Evolutionary conservation across 768 basidiomycete genomes (phyloP).

Genomic region (Imleria badia): DNA sequence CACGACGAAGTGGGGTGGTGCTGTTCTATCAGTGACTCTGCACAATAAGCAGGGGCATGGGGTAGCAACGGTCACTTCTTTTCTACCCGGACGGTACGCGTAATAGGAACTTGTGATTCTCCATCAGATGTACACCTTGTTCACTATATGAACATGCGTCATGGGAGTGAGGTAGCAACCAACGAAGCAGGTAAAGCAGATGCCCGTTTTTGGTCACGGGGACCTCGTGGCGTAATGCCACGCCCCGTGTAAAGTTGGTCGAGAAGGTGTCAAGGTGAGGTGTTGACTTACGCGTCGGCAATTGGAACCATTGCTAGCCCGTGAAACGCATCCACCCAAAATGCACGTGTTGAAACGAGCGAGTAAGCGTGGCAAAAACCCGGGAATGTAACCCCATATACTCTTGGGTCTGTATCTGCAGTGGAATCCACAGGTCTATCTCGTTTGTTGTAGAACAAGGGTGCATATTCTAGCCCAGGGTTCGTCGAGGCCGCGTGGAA

Average conservation of each 20-base stretch:
- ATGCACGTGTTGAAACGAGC: slow-evolving; percentile 80
- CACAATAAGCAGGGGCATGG: slow-evolving; percentile 10
- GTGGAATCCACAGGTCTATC: background rate
- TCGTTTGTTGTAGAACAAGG: background rate
- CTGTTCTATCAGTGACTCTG: slow-evolving; percentile 4
- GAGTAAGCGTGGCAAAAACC: slow-evolving; percentile 42
- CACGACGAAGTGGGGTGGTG: background rate
- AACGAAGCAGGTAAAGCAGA: background rate
- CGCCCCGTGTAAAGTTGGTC: slow-evolving; percentile 3
- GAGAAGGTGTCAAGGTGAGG: slow-evolving; percentile 1
- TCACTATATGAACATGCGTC: slow-evolving; percentile 17
- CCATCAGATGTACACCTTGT: slow-evolving; percentile 12
- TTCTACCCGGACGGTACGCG: slow-evolving; percentile 4
- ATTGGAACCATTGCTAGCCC: slow-evolving; percentile 82
- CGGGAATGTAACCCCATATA: slow-evolving; percentile 21
- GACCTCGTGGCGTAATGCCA: slow-evolving; percentile 20
- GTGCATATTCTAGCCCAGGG: slow-evolving; percentile 1
- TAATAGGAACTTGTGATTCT: slow-evolving; percentile 19
- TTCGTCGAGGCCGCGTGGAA: slow-evolving; percentile 14
- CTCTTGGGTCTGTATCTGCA: slow-evolving; percentile 1
- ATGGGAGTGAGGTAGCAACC: slow-evolving; percentile 13
- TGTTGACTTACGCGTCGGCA: slow-evolving; percentile 69
- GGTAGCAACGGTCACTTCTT: slow-evolving; percentile 22
- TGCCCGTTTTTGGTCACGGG: slow-evolving; percentile 12
- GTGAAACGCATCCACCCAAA: slow-evolving; percentile 81